Conservation (phyloP, 768 basidiomycete species). For the Suillus ampliporus region DNA sequence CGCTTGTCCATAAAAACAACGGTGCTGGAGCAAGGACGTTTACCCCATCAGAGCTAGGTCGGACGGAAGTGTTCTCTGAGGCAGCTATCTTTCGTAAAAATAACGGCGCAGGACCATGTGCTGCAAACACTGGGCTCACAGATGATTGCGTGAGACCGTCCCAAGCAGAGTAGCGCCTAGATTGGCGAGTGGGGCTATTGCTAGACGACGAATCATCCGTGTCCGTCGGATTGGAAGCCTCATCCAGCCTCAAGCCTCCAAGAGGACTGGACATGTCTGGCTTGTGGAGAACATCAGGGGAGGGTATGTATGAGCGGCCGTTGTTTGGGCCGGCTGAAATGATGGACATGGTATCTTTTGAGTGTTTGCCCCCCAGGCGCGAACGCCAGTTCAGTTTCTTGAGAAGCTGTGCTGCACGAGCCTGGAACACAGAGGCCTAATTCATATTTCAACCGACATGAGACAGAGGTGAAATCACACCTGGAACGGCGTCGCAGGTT, state of each 20-base stretch:
- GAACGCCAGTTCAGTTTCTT: slow-evolving; percentile 45
- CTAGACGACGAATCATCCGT: slow-evolving; percentile 37
- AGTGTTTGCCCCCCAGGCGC: slow-evolving; percentile 36
- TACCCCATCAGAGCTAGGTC: slow-evolving; percentile 3
- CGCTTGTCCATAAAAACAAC: slow-evolving; percentile 19
- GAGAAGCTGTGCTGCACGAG: slow-evolving; percentile 45
- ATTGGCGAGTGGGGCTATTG: slow-evolving; percentile 25
- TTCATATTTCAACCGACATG: slow-evolving; percentile 21
- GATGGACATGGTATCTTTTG: slow-evolving; percentile 33
- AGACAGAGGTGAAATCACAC: slow-evolving; percentile 23
- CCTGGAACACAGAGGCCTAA: slow-evolving; percentile 19
- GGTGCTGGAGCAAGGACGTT: slow-evolving; percentile 22
- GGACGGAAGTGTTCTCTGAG: not conserved
- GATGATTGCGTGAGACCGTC: slow-evolving; percentile 21
- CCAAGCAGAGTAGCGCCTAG: slow-evolving; percentile 29
- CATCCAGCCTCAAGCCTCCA: slow-evolving; percentile 29
- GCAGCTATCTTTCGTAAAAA: slow-evolving; percentile 21
- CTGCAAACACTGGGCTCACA: slow-evolving; percentile 18
- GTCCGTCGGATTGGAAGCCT: slow-evolving; percentile 32
- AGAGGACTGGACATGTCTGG: slow-evolving; percentile 27
- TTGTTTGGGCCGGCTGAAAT: slow-evolving; percentile 27
- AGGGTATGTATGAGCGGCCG: slow-evolving; percentile 39
- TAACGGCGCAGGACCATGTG: slow-evolving; percentile 14
- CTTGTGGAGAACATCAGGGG: slow-evolving; percentile 38
- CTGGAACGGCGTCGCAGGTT: slow-evolving; percentile 31